Base-by-base conservation (phyloP, 2,329 filamentous ascomycete genomes). In the Ophiobolus disseminans region DNA sequence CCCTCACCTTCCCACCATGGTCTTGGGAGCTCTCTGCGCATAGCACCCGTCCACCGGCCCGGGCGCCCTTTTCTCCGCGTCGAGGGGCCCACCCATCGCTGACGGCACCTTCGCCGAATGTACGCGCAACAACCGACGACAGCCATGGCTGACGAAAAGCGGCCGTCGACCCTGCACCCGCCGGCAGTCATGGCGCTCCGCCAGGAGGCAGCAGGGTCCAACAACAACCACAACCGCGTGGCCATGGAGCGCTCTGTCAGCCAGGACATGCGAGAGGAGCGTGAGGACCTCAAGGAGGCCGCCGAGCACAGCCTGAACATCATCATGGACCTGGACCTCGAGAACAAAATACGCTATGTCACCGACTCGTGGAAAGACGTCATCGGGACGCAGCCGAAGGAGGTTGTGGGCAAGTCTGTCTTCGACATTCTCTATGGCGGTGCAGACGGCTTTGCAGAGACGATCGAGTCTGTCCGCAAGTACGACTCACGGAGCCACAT, bases 221-320 rank as follows among this genome's bases (percentile, higher is more conserved):
- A 46, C 21, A 54, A 53, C 42, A 60, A 64, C 10, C 69, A 53
- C 42, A 60, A 64, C 10, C 69, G 69, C 37, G 57, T 66, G n/a
- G 62, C 58, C 46, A 83, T 86, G 81, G 77, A 81, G 63, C 77
- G 85, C 50, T 79, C 90, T 10, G 78, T 94, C 60, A 97, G 89
- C 75, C 86, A 91, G 75, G 87, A 96, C 72, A 97, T 97, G 65
- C 87, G 90, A 62, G 91, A 95, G 68, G 91, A 97, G 77, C 85
- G 92, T 55, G 89, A 96, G 70, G 93, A 97, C 71, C 82, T 99
- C 61, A 91, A 92, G 68, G 90, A 96, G 77, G 94, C 93, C 31
- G 94, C 93, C 40, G 93, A 97, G 76, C 91, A 97, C 77, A 97
- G 92, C 17, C 82, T 96, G 70, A 99, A 97, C 74, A 90, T 96